Conservation (phyloP, 768 basidiomycete species). For the Coprinopsis cinerea region DNA sequence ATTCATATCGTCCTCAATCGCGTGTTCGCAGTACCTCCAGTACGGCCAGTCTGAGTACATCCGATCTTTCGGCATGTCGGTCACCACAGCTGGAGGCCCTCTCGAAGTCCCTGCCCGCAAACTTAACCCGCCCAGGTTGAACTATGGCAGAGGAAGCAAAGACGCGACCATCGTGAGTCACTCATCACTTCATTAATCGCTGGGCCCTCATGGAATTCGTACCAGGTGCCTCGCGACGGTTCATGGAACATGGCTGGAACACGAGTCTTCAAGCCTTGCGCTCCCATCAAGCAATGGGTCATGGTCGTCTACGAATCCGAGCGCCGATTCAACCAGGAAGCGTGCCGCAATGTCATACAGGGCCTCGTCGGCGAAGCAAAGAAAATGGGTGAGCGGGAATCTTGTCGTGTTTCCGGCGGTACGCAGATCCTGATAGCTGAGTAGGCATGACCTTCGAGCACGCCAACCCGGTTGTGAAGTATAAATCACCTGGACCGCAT, state of each 20-base stretch:
- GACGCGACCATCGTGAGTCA: slow-evolving; percentile 36
- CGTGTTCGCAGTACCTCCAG: slow-evolving; percentile 38
- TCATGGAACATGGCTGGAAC: slow-evolving; percentile 84
- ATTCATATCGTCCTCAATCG: neutral
- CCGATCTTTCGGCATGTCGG: slow-evolving; percentile 59
- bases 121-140: slow-evolving; percentile 54
- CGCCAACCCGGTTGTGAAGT: slow-evolving; percentile 38
- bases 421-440: slow-evolving; percentile 35
- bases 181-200: slow-evolving; percentile 15
- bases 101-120: slow-evolving; percentile 51
- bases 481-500: slow-evolving; percentile 52
- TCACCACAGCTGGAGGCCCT: slow-evolving; percentile 41
- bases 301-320: slow-evolving; percentile 58
- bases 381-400: slow-evolving; percentile 50
- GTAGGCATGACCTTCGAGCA: slow-evolving; percentile 56
- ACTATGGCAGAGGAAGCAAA: slow-evolving; percentile 52
- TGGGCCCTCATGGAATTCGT: neutral
- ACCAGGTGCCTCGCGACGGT: slow-evolving; percentile 46
- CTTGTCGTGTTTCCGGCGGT: slow-evolving; percentile 4
- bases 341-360: slow-evolving; percentile 43
- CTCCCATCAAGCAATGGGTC: slow-evolving; percentile 50
- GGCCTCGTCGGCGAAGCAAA: slow-evolving; percentile 43
- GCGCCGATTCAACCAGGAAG: slow-evolving; percentile 41
- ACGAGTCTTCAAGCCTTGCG: slow-evolving; percentile 47
- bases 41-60: slow-evolving; percentile 73